These are phyloP conservation scores for Xylaria sp. DNA, from an alignment of 2,329 filamentous ascomycete genomes.

Conservation along the genomic window DNA sequence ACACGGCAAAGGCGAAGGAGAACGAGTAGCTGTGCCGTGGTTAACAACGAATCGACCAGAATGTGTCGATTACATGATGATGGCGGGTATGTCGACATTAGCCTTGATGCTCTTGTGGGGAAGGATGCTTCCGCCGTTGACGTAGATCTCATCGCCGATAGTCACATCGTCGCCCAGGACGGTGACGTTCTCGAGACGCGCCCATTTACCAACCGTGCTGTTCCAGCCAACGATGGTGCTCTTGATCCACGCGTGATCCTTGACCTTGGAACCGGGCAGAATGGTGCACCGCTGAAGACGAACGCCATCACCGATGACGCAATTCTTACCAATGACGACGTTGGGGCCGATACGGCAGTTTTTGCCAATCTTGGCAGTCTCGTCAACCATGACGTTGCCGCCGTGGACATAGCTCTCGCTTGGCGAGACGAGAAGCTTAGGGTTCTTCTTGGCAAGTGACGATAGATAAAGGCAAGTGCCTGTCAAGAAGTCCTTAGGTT, in stretches of 20 bases:
- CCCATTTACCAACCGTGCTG: conserved; percentile 94
- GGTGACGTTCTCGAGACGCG: conserved; percentile 96
- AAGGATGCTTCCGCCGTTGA: conserved; percentile 94
- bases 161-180: conserved; percentile 97
- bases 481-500: conserved; percentile 97
- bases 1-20: conserved; percentile 30
- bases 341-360: conserved; percentile 99
- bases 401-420: conserved; percentile 85
- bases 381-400: conserved; percentile 95
- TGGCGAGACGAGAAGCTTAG: conserved; percentile 80
- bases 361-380: conserved; percentile 94
- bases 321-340: conserved; percentile 92
- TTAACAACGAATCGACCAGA: conserved; percentile 3
- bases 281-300: conserved; percentile 93
- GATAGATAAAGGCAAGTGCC: conserved; percentile 97
- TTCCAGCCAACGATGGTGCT: conserved; percentile 99
- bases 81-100: conserved; percentile 85
- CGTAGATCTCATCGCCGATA: conserved; percentile 97
- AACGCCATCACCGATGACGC: conserved; percentile 92
- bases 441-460: conserved; percentile 88
- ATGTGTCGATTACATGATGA: conserved; percentile 68
- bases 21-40: conserved; percentile 3
- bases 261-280: conserved; percentile 89
- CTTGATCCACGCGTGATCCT: conserved; percentile 99
- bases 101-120: conserved; percentile 99